Evolutionary conservation across 169 alveolate species (phyloP), one percentile per base, ranked within the genome.

Genomic region (Eimeria falciformis): DNA sequence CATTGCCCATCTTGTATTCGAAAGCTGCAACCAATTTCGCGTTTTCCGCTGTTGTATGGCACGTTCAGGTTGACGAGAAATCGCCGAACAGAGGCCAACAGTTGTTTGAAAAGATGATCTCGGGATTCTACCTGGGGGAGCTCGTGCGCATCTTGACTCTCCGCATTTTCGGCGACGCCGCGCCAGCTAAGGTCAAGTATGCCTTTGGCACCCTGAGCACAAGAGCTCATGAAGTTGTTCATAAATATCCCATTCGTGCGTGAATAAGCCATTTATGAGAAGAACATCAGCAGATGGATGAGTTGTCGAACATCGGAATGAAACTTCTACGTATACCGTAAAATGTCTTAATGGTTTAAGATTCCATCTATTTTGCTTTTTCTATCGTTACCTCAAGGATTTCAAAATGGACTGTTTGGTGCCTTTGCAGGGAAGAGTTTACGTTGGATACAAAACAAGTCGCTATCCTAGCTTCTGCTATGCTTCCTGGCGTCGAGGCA

Each of bases 101-200:
- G 56, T 83, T 68, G 53, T 94, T 96, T 91, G 98, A 97, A 94
- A 97, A 97, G 78, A 91, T 97, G 95, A 94, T 97, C 33, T 93
- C 98, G 3, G 98, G 98, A 14, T 97, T 97, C 45, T 97, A 97
- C 95, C 84, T 97, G 62, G 98, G 98, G 3, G 98, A 97, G 69
- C 94, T 97, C 25, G 97, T 95, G 33, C 95, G 98, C 40, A 91
- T 96, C 71, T 85, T 93, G 65, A 94, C 96, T 93, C 87, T 96
- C 45, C 82, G 92, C 53, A 95, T 95, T 65, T 94, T 97, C 40
- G 95, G 95, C 46, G 95, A 95, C 78, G 88, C 88, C 56, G 96
- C 98, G 3, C 98, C 98, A 33, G 92, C 93, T 27, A 85, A 86
- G 56, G 95, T 96, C 93, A 93, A 97, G 98, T 89, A 89, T 62